phyloP scores from a whole-genome alignment of 768 basidiomycete genomes.

The Hericium alpestre region DNA sequence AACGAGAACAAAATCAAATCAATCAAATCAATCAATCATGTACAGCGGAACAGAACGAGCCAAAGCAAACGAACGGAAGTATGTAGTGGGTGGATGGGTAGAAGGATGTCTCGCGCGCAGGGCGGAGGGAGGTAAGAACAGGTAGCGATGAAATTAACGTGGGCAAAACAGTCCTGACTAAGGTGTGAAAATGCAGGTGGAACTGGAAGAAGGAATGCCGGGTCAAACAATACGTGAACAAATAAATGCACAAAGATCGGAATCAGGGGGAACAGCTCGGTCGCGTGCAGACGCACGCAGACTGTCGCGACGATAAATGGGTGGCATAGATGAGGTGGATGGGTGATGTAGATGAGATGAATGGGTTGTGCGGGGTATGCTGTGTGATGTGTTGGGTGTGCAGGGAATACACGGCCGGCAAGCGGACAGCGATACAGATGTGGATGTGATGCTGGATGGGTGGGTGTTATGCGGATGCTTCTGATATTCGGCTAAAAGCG shows the following conservation, averaged over 20 bases:
- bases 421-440: background rate
- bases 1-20: too few relatives aligned
- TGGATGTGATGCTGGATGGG: background rate
- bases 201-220: too few relatives aligned
- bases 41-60: too few relatives aligned
- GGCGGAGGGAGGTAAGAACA: too few relatives aligned
- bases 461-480: background rate
- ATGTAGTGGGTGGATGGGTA: too few relatives aligned
- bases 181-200: too few relatives aligned
- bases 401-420: background rate
- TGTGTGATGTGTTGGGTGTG: background rate
- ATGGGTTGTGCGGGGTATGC: background rate
- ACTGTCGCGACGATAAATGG: background rate
- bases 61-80: too few relatives aligned
- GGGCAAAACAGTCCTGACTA: too few relatives aligned
- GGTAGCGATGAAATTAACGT: too few relatives aligned
- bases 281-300: background rate
- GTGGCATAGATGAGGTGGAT: background rate
- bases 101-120: too few relatives aligned
- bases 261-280: background rate
- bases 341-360: background rate
- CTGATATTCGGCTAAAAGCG: background rate
- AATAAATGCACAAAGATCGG: background rate
- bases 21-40: too few relatives aligned
- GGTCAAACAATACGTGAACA: background rate